Conservation (phyloP, 352 stramenopile genomes). For the Globisporangium sylvaticum region DNA sequence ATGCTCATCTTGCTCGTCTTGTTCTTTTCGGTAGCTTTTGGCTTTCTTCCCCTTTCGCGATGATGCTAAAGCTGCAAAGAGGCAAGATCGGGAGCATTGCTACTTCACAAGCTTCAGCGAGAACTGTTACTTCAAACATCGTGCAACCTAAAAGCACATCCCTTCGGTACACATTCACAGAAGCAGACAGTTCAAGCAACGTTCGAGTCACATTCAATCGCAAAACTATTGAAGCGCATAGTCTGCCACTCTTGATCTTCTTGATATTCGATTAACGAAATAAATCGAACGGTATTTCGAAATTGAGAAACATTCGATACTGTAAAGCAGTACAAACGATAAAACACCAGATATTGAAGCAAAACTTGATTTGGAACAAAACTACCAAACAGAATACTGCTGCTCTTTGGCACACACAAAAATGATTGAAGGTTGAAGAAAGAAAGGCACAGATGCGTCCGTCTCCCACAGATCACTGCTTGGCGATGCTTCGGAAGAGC, state of each 20-base stretch:
- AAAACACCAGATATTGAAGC: background rate
- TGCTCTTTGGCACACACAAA: background rate
- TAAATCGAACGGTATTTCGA: too few relatives aligned
- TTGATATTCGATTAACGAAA: background rate
- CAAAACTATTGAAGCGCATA: background rate
- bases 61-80: background rate
- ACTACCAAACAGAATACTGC: constrained; percentile 4
- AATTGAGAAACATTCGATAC: background rate
- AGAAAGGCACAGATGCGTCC: background rate
- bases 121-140: background rate
- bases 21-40: background rate
- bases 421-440: background rate
- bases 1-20: constrained; percentile 19
- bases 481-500: constrained; percentile 33
- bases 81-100: constrained; percentile 3
- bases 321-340: too few relatives aligned
- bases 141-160: background rate
- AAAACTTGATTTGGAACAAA: background rate
- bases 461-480: constrained; percentile 2
- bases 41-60: constrained; percentile 3
- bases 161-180: background rate
- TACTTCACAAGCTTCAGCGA: background rate
- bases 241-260: background rate
- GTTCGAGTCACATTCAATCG: background rate
- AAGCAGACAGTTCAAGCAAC: background rate